These are phyloP conservation scores for Mortierella sp. DNA, from an alignment of 371 early-diverging fungal genomes.

Conservation along the genomic window DNA sequence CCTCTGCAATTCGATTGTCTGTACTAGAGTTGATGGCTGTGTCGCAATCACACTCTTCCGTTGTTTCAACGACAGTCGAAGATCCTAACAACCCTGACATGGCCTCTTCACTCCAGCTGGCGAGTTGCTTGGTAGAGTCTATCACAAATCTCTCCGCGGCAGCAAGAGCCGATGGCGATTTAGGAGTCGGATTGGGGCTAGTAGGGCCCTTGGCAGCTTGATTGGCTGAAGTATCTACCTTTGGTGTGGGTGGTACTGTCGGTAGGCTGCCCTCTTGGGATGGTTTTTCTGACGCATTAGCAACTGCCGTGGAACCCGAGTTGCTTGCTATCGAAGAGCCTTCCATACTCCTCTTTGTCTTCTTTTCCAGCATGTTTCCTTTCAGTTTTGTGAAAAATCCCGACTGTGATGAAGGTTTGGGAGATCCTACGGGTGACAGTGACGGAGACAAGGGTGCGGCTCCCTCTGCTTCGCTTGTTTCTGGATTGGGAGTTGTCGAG, in stretches of 20 bases:
- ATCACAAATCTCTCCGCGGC: constrained; percentile 27
- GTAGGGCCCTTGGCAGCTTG: not conserved
- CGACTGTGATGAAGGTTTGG: constrained; percentile 7
- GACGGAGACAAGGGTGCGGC: not conserved
- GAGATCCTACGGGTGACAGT: constrained; percentile 16
- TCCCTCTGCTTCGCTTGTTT: not conserved
- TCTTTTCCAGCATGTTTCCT: constrained; percentile 20
- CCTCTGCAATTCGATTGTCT: constrained; percentile 4
- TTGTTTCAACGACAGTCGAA: constrained; percentile 5
- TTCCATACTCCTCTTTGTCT: not conserved
- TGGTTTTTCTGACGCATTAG: not conserved
- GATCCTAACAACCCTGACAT: constrained; percentile 30
- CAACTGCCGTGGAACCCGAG: no score
- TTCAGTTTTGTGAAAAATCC: constrained; percentile 43
- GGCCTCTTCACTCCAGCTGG: constrained; percentile 21
- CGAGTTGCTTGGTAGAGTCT: constrained; percentile 24
- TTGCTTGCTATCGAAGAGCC: not conserved
- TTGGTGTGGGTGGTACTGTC: not conserved
- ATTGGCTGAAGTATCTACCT: not conserved
- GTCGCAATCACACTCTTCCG: no score
- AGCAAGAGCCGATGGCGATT: constrained; percentile 26
- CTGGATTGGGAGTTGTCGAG: not conserved
- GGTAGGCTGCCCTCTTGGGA: no score
- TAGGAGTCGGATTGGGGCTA: not conserved
- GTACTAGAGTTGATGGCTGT: not conserved